Base-by-base conservation (phyloP, 2,329 filamentous ascomycete genomes). In the Colletotrichum aenigma region DNA sequence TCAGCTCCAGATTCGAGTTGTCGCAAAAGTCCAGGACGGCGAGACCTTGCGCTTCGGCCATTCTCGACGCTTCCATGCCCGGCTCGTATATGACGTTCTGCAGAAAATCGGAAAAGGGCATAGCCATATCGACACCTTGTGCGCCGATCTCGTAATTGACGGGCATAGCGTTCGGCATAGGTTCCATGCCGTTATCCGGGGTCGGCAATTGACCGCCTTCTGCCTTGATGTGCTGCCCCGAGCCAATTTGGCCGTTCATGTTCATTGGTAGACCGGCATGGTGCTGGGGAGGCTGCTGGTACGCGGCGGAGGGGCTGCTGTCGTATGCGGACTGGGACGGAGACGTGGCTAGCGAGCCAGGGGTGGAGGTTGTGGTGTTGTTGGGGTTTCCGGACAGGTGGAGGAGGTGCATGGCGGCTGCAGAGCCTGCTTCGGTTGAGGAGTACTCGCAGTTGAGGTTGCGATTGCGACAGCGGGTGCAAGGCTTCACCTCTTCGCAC, bases 401-500 rank as follows among this genome's bases (percentile, higher is more conserved):
- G 58, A 86, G 81, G 43, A 88, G 79, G 70, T 88, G 86, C 84
- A 87, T 83, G 16, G 86, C 84, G 9, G 86, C 84, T 8, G 85
- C 83, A 18, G 86, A 85, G 13, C 83, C 83, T 16, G 83, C 79
- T 71, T 86, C 85, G 16, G 82, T 80, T 7, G 82, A 81, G 6
- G 81, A 80, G 74, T 82, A 85, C 70, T 87, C 86, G 81, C 89
- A 91, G 16, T 78, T 80, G 68, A 90, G 77, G 58, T 87, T 86
- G 32, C 89, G 86, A 70, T 83, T 86, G 66, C 86, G 83, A 77
- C 89, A 91, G 34, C 89, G 86, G 21, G 86, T 85, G 79, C 89
- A 91, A 36, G 89, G 89, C 81, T 91, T 91, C 26, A 83, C 79
- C 72, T 91, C 89, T 76, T 90, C 88, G 76, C 89, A 91, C 78